A percentile compares a stretch with the other conserved stretches of the same genome.
phyloP scores from a whole-genome alignment of 345 rosid species.

The Eucalyptus grandis region DNA sequence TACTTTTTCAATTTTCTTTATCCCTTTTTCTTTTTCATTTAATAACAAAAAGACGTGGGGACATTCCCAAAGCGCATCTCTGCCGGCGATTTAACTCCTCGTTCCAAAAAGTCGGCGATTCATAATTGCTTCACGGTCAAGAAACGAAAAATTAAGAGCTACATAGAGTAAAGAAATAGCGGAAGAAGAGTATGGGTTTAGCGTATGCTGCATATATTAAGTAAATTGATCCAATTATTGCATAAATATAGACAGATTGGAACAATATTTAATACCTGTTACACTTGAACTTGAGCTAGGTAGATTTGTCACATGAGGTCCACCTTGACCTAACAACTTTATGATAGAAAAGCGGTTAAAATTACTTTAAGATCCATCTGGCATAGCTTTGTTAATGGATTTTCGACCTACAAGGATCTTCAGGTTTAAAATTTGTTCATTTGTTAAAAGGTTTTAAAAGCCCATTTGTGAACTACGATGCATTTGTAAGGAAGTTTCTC shows the following conservation, averaged over 20 bases:
- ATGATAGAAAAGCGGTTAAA: neutral
- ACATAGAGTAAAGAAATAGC: neutral
- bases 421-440: neutral
- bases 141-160: neutral
- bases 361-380: rapidly evolving
- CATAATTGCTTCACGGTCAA: neutral
- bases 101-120: neutral
- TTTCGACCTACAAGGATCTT: rapidly evolving
- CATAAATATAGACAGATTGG: neutral
- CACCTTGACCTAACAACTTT: neutral
- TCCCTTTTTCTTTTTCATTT: neutral
- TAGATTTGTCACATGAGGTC: neutral
- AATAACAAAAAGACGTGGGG: neutral
- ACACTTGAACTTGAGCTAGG: neutral
- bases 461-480: neutral
- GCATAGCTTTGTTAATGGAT: neutral
- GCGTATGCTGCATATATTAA: neutral
- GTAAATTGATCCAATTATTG: neutral
- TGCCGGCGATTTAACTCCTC: neutral
- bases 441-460: neutral
- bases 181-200: neutral
- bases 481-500: neutral
- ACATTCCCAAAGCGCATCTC: neutral
- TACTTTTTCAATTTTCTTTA: neutral
- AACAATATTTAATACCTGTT: neutral